Evolutionary conservation across 768 basidiomycete species (phyloP).

Genomic region (Mycena galopus): DNA sequence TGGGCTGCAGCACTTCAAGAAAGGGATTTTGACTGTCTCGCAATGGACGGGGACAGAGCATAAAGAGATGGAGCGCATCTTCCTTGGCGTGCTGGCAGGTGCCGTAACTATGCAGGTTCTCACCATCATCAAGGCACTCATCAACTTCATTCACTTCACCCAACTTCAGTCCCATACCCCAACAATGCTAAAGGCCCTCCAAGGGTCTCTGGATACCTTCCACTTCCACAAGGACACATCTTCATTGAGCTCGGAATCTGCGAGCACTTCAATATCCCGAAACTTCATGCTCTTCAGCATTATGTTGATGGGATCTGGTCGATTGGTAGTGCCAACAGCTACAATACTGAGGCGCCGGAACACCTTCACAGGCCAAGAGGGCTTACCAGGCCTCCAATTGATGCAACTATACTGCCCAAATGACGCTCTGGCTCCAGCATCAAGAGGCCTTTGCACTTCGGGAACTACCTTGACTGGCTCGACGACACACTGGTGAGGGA

Average conservation of each 20-base stretch:
- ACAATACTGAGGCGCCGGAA: constrained; percentile 31
- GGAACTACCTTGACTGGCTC: constrained; percentile 43
- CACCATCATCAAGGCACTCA: constrained; percentile 37
- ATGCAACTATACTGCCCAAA: constrained; percentile 45
- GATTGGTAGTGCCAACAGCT: constrained; percentile 21
- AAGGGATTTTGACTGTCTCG: background rate
- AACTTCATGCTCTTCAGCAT: constrained; percentile 20
- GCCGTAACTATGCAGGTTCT: constrained; percentile 20
- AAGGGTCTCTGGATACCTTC: constrained; percentile 12
- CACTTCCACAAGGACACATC: constrained; percentile 7
- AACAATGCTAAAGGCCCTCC: background rate
- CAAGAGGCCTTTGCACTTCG: constrained; percentile 45
- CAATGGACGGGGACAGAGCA: too few relatives aligned
- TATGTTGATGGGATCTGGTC: constrained; percentile 1
- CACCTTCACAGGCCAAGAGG: constrained; percentile 45
- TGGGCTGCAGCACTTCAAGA: too few relatives aligned
- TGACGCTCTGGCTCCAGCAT: constrained; percentile 48
- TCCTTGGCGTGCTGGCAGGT: too few relatives aligned
- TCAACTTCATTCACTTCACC: constrained; percentile 41
- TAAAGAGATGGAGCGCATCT: too few relatives aligned
- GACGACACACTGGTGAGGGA: background rate
- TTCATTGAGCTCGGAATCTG: constrained; percentile 19
- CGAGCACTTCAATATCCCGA: constrained; percentile 21
- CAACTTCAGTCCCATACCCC: constrained; percentile 16
- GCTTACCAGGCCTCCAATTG: constrained; percentile 37